Percentiles rank a stretch among this genome's conserved stretches.
These are phyloP conservation scores for Spathaspora boniae DNA, from an alignment of 805 yeast species.

Conservation along the genomic window DNA sequence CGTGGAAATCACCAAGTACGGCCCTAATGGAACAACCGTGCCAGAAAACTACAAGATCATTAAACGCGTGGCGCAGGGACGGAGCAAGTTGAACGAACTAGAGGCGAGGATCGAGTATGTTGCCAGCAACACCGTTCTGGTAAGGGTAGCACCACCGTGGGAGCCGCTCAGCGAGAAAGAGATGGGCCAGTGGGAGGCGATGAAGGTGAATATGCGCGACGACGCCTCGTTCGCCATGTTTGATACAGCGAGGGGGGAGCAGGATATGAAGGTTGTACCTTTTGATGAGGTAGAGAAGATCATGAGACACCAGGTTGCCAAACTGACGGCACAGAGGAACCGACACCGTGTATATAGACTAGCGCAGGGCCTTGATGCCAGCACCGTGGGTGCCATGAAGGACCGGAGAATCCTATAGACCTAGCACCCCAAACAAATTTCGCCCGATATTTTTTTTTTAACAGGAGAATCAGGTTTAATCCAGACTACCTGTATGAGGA, in stretches of 20 bases:
- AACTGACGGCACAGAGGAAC: conserved; percentile 7
- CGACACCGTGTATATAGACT: conserved; percentile 11
- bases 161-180: conserved; percentile 8
- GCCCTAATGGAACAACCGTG: conserved; percentile 1
- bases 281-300: conserved; percentile 1
- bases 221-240: background rate
- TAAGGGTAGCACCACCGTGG: conserved; percentile 4
- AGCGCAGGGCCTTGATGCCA: conserved; percentile 11
- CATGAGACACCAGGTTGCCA: conserved; percentile 3
- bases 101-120: conserved; percentile 14
- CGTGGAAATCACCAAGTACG: conserved; percentile 7
- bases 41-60: conserved; percentile 18
- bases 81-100: conserved; percentile 7
- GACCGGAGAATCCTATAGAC: conserved; percentile 17
- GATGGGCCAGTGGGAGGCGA: conserved; percentile 8
- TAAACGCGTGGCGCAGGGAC: conserved; percentile 15
- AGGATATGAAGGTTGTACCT: background rate
- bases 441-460: no score
- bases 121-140: conserved; percentile 3
- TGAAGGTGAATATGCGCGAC: conserved; percentile 7
- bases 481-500: no score
- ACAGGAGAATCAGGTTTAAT: no score
- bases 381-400: conserved; percentile 13
- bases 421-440: no score
- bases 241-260: background rate